Conservation (phyloP, 345 rosid species). For the Sisymbrium irio region DNA sequence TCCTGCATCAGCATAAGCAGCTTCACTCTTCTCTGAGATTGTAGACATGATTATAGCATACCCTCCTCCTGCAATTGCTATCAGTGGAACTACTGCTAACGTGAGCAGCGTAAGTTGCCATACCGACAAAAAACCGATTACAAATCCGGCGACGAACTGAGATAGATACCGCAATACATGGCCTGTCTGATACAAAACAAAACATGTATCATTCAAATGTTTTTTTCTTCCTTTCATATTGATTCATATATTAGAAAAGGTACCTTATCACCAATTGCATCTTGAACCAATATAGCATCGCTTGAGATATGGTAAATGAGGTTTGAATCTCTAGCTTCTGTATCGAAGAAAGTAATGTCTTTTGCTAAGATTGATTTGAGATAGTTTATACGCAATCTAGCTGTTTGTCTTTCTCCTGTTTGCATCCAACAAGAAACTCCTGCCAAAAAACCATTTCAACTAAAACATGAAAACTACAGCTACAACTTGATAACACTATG, state of each 20-base stretch:
- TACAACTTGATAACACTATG: neutral
- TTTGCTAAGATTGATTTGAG: conserved; percentile 57
- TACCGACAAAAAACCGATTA: conserved; percentile 59
- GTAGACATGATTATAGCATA: conserved; percentile 70
- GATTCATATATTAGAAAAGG: neutral
- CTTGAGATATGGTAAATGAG: conserved; percentile 68
- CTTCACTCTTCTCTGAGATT: conserved; percentile 72
- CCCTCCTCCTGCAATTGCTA: conserved; percentile 73
- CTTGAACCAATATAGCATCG: conserved; percentile 84
- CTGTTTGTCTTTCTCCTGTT: conserved; percentile 86
- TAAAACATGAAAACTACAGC: neutral
- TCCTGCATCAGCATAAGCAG: conserved; percentile 83
- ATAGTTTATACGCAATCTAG: conserved; percentile 62
- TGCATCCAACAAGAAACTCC: conserved; percentile 66
- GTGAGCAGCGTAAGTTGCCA: conserved; percentile 88
- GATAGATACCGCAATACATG: conserved; percentile 70
- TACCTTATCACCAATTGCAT: conserved; percentile 92
- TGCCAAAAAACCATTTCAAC: conserved; percentile 6
- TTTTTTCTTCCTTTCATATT: neutral
- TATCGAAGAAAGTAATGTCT: conserved; percentile 72
- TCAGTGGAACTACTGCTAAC: conserved; percentile 79
- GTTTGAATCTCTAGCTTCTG: conserved; percentile 67
- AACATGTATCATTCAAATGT: neutral
- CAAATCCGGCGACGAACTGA: conserved; percentile 66
- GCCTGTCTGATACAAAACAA: conserved; percentile 53